phyloP scores from a whole-genome alignment of 1,284 basidiomycete genomes.

The Microbotryum lychnidis-dioicae region DNA sequence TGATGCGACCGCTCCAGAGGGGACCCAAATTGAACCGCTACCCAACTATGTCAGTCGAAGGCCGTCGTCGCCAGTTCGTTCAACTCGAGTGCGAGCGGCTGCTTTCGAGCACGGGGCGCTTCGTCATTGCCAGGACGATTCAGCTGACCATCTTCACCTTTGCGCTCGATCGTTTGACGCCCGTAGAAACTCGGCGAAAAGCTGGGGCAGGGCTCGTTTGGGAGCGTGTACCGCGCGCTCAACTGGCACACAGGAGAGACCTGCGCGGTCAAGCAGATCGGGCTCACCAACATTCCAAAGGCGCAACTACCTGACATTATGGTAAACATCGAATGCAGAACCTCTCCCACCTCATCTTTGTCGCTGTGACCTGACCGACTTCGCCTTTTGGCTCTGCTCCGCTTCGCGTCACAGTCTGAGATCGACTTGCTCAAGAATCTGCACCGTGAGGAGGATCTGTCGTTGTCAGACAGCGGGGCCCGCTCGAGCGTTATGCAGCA shows the following conservation, averaged over 20 bases:
- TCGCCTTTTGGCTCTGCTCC: not conserved
- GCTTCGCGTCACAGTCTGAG: slow-evolving; percentile 60
- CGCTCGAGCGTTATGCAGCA: no score
- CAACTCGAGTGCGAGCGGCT: not conserved
- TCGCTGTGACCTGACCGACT: not conserved
- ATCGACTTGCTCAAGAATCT: slow-evolving; percentile 96
- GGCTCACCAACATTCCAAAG: slow-evolving; percentile 84
- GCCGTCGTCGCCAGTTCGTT: not conserved
- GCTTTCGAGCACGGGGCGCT: no score
- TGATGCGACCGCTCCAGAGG: not conserved
- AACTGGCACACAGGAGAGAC: slow-evolving; percentile 96
- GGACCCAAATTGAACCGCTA: slow-evolving; percentile 10
- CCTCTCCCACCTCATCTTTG: not conserved
- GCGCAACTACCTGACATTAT: slow-evolving; percentile 92
- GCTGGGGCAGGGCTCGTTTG: slow-evolving; percentile 33
- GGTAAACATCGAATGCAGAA: slow-evolving; percentile 49
- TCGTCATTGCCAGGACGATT: no score
- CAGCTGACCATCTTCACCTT: no score
- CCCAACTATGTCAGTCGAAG: slow-evolving; percentile 28
- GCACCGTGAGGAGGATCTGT: slow-evolving; percentile 45
- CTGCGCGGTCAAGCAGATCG: slow-evolving; percentile 75
- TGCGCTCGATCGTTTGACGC: not conserved
- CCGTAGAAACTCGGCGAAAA: slow-evolving; percentile 32
- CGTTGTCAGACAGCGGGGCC: not conserved
- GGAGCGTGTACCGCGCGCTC: slow-evolving; percentile 50